These are phyloP conservation scores for Eucalyptus rudis DNA, from an alignment of 345 rosid genomes.

Conservation along the genomic window DNA sequence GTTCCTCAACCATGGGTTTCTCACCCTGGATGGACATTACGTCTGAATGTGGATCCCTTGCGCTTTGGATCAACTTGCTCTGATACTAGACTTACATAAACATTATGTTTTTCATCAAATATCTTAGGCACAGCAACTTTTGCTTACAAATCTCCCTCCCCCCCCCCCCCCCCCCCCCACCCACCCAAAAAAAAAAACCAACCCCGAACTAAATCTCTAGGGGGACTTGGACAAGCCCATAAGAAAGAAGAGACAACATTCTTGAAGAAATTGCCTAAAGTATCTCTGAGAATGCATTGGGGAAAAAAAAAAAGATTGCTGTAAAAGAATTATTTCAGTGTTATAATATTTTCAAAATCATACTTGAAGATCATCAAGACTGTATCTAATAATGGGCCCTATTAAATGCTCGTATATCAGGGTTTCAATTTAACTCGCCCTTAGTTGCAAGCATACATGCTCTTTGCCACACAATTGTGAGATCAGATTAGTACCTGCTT, in stretches of 20 bases:
- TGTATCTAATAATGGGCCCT: not conserved
- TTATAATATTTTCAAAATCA: not conserved
- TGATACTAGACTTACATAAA: not conserved
- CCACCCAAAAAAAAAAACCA: no score
- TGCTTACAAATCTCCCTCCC: not conserved
- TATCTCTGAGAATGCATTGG: not conserved
- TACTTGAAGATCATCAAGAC: not conserved
- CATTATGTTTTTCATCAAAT: not conserved
- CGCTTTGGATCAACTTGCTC: not conserved
- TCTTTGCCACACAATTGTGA: not conserved
- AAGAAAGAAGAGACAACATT: not conserved
- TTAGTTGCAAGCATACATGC: not conserved
- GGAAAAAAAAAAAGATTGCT: not conserved
- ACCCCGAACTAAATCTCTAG: not conserved
- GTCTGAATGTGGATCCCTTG: not conserved
- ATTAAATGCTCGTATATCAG: not conserved
- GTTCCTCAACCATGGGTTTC: not conserved
- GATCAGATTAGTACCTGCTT: not conserved
- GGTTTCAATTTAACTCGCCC: no score
- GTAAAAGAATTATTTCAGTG: not conserved
- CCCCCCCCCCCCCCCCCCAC: accelerated
- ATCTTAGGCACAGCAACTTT: not conserved
- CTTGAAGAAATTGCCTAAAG: not conserved
- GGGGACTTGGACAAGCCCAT: not conserved
- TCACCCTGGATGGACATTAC: not conserved